phyloP scores from a whole-genome alignment of 1,139 yeast species.

The Meyerozyma sp. region DNA sequence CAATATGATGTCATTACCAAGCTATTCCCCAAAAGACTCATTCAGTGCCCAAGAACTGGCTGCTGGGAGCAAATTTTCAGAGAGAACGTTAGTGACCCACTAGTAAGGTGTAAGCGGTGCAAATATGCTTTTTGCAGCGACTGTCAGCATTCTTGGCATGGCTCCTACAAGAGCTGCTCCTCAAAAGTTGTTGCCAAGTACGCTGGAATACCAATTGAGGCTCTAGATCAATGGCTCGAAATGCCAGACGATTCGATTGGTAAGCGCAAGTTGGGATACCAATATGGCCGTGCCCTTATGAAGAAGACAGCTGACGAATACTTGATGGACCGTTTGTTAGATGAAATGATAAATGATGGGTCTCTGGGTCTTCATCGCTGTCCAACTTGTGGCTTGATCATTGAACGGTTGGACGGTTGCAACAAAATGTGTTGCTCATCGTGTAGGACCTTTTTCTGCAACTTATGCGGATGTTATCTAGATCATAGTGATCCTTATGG shows the following conservation, averaged over 20 bases:
- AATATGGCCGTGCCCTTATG: slow-evolving; percentile 47
- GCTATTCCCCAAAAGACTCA: slow-evolving; percentile 45
- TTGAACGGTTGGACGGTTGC: slow-evolving; percentile 64
- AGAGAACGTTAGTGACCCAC: slow-evolving; percentile 43
- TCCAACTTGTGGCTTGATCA: slow-evolving; percentile 50
- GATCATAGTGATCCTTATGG: slow-evolving; percentile 42
- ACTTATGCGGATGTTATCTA: slow-evolving; percentile 46
- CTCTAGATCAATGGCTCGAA: slow-evolving; percentile 34
- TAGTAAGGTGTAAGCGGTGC: slow-evolving; percentile 52
- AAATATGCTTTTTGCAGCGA: slow-evolving; percentile 54
- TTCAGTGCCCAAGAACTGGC: slow-evolving; percentile 45
- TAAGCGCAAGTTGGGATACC: slow-evolving; percentile 34
- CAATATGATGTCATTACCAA: slow-evolving; percentile 42
- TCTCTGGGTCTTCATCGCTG: slow-evolving; percentile 42
- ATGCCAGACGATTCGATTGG: slow-evolving; percentile 22
- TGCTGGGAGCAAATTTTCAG: slow-evolving; percentile 44
- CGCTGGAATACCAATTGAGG: slow-evolving; percentile 36
- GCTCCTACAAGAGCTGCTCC: slow-evolving; percentile 45
- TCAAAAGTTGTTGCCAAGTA: slow-evolving; percentile 16
- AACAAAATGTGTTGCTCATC: slow-evolving; percentile 58
- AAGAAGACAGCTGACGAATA: slow-evolving; percentile 40
- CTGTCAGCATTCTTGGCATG: slow-evolving; percentile 67
- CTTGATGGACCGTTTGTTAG: slow-evolving; percentile 44
- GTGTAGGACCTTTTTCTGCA: slow-evolving; percentile 52
- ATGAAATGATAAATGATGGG: slow-evolving; percentile 36